Evolutionary conservation across 2,329 filamentous ascomycete genomes (phyloP).

Genomic region (Curvularia eragrostidis): DNA sequence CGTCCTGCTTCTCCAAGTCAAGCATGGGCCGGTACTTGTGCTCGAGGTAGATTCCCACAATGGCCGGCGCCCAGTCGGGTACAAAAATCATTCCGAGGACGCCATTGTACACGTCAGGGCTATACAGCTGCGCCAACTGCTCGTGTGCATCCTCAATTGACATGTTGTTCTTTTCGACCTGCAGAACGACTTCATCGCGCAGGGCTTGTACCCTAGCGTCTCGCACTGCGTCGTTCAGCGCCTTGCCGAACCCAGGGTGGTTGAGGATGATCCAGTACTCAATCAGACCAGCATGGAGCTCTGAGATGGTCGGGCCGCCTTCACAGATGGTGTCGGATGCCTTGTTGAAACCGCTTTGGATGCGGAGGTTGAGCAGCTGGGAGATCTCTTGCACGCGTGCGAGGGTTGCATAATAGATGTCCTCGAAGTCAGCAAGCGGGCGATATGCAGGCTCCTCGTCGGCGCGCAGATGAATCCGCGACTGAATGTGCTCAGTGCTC

Average conservation of each 20-base stretch:
- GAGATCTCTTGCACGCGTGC: slow-evolving; percentile 37
- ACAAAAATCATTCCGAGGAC: slow-evolving; percentile 34
- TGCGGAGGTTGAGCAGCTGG: slow-evolving; percentile 28
- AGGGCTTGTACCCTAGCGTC: slow-evolving; percentile 24
- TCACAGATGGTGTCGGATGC: slow-evolving; percentile 18
- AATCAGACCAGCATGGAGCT: slow-evolving; percentile 23
- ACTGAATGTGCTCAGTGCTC: slow-evolving; percentile 12
- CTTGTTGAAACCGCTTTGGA: slow-evolving; percentile 36
- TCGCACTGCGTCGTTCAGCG: slow-evolving; percentile 37
- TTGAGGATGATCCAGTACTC: slow-evolving; percentile 38
- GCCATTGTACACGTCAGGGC: slow-evolving; percentile 13
- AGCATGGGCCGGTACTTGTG: slow-evolving; percentile 39
- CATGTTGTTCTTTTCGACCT: slow-evolving; percentile 21
- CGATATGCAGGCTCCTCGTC: slow-evolving; percentile 54
- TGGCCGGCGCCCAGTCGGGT: slow-evolving; percentile 29
- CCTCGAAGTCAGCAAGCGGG: slow-evolving; percentile 42
- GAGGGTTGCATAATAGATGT: slow-evolving; percentile 43
- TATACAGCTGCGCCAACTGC: slow-evolving; percentile 28
- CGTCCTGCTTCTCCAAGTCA: slow-evolving; percentile 28
- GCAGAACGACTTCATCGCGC: slow-evolving; percentile 25
- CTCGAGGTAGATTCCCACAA: slow-evolving; percentile 36
- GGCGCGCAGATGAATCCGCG: slow-evolving; percentile 44
- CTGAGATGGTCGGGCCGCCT: slow-evolving; percentile 21
- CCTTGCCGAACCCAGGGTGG: slow-evolving; percentile 27
- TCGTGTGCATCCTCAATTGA: slow-evolving; percentile 19